Percentiles rank a stretch among this genome's conserved stretches.
phyloP scores from a whole-genome alignment of 306 rosid genomes.

The Lathyrus aphaca region DNA sequence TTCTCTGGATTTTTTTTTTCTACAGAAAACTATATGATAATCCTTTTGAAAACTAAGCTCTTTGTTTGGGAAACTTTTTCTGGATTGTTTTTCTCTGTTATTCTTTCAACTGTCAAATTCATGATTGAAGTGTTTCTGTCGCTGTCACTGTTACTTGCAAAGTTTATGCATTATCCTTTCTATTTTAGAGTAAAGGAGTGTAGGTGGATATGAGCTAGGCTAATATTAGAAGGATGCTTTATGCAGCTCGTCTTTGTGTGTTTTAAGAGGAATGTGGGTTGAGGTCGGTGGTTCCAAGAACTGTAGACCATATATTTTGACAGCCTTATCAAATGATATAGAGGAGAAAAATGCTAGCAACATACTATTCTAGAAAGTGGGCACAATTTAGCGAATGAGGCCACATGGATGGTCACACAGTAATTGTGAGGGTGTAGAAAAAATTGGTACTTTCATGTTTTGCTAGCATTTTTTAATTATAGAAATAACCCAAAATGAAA shows the following conservation, averaged over 20 bases:
- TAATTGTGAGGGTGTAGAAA: slow-evolving; percentile 9
- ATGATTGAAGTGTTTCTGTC: neutral
- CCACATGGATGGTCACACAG: neutral
- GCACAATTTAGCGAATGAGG: no score
- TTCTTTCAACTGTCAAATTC: slow-evolving; percentile 12
- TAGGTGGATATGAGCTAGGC: slow-evolving; percentile 22
- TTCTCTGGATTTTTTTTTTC: slow-evolving; percentile 24
- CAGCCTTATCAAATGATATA: neutral
- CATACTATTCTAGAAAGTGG: no score
- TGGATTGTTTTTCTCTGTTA: slow-evolving; percentile 25
- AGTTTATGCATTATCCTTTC: slow-evolving; percentile 6
- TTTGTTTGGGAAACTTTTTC: slow-evolving; percentile 25
- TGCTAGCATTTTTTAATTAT: neutral
- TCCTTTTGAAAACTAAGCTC: slow-evolving; percentile 21
- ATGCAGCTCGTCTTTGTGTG: slow-evolving; percentile 1
- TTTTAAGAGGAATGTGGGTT: slow-evolving; percentile 19
- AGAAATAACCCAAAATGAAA: slow-evolving; percentile 14
- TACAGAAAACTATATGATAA: slow-evolving; percentile 9
- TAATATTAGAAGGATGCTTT: slow-evolving; percentile 31
- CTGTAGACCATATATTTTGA: slow-evolving; percentile 10
- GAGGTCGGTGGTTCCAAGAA: slow-evolving; percentile 15
- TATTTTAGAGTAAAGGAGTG: slow-evolving; percentile 12
- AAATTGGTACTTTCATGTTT: neutral
- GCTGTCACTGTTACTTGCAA: neutral
- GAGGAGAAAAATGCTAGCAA: slow-evolving; percentile 1